Evolutionary conservation across 306 rosid species (phyloP), one percentile per base, ranked within the genome.

Genomic region (Aeschynomene evenia): DNA sequence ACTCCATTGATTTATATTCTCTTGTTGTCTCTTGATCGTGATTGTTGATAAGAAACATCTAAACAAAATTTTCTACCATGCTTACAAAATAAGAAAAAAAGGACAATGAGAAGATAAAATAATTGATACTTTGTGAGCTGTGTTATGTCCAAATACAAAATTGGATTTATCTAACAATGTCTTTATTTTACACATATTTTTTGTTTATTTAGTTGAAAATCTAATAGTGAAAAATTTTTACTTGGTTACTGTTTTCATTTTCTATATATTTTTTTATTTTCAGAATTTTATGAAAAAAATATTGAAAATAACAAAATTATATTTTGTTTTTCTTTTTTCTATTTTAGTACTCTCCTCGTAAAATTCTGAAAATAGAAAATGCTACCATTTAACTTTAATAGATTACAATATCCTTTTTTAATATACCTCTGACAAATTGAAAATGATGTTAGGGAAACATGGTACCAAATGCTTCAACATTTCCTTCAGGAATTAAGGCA

Each of bases 401-500:
- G 31, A 34, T 22, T 49, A 66, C 31, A 57, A 24, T 13, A 33
- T 13, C 15, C 49, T 28, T 9, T 31, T 68, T 74, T 5, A 13
- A 23, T 28, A 23, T 28, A 3, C 13, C 48, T 22, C 29, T 52
- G 24, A 11, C 21, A 42, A 48, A 59, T 26, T 22, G 13, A 18
- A 28, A 33, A 62, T 56, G 58, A 3, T 62, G 73, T 16, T 82
- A 90, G 92, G 92, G 92, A 28, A 72, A 86, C 77, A 79, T 90
- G 78, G 96, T 84, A 52, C 64, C 91, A 0, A 88, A 77, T 49
- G 75, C 79, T 36, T 77, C 90, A 67, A 80, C 87, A 31, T 91
- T 91, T 65, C 95, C 92, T 16, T 88, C 92, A 37, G 92, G 97
- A 73, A 88, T 91, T 2, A 81, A 84, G 76, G 88, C 89, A 66